Evolutionary conservation across 768 basidiomycete genomes (phyloP).

Genomic region (Phylloporus rhodoxanthus): DNA sequence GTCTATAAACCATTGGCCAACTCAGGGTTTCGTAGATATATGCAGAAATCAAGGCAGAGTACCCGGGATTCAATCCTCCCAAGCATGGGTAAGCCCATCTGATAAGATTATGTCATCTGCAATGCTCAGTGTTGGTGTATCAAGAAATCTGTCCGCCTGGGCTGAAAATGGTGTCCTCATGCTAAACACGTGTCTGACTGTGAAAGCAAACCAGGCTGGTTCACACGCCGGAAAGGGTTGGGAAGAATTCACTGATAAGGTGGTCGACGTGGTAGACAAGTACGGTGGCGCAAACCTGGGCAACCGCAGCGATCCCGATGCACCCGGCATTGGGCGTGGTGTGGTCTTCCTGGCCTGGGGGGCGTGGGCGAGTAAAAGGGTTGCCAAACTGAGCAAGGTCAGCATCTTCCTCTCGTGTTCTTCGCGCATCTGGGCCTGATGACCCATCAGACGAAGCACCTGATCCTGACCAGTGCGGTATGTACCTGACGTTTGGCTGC

Average conservation of each 20-base stretch:
- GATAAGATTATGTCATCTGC: constrained; percentile 11
- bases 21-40: constrained; percentile 58
- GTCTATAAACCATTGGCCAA: constrained; percentile 4
- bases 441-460: constrained; percentile 60
- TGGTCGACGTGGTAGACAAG: constrained; percentile 70
- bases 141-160: constrained; percentile 75
- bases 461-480: constrained; percentile 72
- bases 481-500: constrained; percentile 26
- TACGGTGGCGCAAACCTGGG: constrained; percentile 70
- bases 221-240: constrained; percentile 86
- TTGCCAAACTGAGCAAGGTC: constrained; percentile 71
- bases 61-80: constrained; percentile 72
- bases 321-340: constrained; percentile 58
- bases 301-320: constrained; percentile 29
- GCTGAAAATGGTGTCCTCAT: constrained; percentile 84
- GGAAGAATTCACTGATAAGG: constrained; percentile 84
- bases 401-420: constrained; percentile 13
- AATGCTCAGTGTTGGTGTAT: constrained; percentile 1
- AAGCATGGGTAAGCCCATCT: constrained; percentile 68
- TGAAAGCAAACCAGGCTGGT: constrained; percentile 64
- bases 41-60: constrained; percentile 76
- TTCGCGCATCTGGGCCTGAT: constrained; percentile 17
- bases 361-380: constrained; percentile 76
- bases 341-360: constrained; percentile 92
- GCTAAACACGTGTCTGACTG: constrained; percentile 90